Base-by-base conservation (phyloP, 805 yeast genomes). In the Dipodascus geniculatus region DNA sequence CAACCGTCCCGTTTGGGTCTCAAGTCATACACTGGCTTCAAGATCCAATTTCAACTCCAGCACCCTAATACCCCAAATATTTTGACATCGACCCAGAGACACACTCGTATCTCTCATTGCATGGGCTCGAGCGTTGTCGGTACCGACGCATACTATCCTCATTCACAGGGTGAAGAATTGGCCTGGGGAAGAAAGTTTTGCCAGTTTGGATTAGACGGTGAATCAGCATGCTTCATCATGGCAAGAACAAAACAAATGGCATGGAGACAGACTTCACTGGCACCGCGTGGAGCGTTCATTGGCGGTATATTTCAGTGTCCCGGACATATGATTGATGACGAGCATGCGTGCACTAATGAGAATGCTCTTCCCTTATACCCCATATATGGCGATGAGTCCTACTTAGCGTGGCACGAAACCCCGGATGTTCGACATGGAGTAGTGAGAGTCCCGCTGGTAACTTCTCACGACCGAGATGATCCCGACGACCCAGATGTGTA, bases 261-360 rank as follows among this genome's bases (percentile, higher is more conserved):
- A 1, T 33, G 48, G 3, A 49, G 53, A 28, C 38, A 47, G 33
- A 22, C 42, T n/a, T 31, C 56, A 1, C 31, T 56, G n/a, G 23
- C 48, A 8, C 31, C 42, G 3, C 58, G 58, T 23, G 60, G 58
- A 23, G 33, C 51, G n/a, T 55, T 60, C 58, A 48, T 61, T n/a
- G 64, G 64, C 2, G 63, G 60, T n/a, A 42, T 61, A 24, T 61
- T 49, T 48, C 51, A 42, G 33, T 61, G 64, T 48, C 58, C 58
- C 6, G 59, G 56, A 4, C 24, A 28, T 17, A 19, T 28, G 9
- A 53, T 49, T 22, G 56, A 55, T 35, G 54, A 55, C 23, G 57
- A 55, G 14, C 48, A 56, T 28, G 51, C 24, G 2, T 59, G 62
- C 48, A 49, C 35, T 3, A 48, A 51, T 14, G 48, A 19, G 28